Conservation (phyloP, 192 early-diverging fungal species). For the Obelidium mucronatum region DNA sequence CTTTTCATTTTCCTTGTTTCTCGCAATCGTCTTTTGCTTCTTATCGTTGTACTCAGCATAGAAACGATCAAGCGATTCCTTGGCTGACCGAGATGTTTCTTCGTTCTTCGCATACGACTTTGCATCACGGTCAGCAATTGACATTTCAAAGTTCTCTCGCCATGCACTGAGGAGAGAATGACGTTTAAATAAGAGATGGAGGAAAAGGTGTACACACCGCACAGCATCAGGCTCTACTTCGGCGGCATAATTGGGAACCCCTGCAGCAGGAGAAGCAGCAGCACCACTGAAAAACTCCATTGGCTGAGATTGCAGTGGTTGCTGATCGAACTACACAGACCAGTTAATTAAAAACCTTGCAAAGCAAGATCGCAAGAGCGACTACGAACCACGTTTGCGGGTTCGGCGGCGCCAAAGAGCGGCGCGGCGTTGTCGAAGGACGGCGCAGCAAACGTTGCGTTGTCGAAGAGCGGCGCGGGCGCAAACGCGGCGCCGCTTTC, state of each 20-base stretch:
- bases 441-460: neutral
- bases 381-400: too few relatives aligned
- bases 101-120: conserved; percentile 49
- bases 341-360: neutral
- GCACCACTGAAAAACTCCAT: neutral
- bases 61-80: conserved; percentile 60
- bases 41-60: conserved; percentile 71
- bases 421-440: neutral
- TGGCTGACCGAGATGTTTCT: conserved; percentile 45
- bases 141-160: conserved; percentile 48
- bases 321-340: neutral
- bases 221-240: conserved; percentile 33
- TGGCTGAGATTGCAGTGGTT: neutral
- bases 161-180: conserved; percentile 49
- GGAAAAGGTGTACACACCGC: neutral
- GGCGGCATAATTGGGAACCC: neutral
- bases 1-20: conserved; percentile 60
- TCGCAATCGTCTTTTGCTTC: conserved; percentile 53
- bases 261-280: neutral
- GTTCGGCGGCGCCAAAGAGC: neutral
- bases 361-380: too few relatives aligned
- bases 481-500: neutral
- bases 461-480: neutral
- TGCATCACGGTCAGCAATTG: conserved; percentile 55
- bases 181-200: neutral